Conservation (phyloP, 257 asterid genomes). For the Datura wrightii region DNA sequence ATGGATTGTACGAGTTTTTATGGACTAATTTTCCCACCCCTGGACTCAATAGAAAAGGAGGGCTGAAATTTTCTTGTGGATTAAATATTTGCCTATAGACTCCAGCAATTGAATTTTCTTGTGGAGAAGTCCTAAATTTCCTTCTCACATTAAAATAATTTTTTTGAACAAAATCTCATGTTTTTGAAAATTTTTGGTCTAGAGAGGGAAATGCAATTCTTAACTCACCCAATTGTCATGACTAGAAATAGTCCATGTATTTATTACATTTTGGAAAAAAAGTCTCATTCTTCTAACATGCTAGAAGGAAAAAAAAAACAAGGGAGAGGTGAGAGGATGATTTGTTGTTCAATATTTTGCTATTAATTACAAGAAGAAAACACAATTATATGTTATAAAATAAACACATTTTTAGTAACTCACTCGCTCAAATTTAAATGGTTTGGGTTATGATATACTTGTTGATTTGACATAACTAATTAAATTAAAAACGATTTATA, state of each 20-base stretch:
- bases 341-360: not conserved
- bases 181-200: too few species aligned
- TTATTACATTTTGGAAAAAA: too few species aligned
- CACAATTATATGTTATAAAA: too few species aligned
- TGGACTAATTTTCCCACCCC: too few species aligned
- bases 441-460: not conserved
- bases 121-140: constrained; percentile 6
- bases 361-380: too few species aligned
- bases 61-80: not conserved
- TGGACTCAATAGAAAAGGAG: too few species aligned
- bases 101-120: constrained; percentile 7
- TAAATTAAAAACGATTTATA: not conserved
- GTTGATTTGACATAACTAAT: not conserved
- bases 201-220: too few species aligned
- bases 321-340: not conserved
- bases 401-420: too few species aligned
- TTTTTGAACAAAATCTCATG: not conserved
- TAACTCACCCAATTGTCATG: too few species aligned
- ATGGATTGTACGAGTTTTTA: too few species aligned
- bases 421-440: not conserved
- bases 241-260: not conserved
- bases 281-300: not conserved
- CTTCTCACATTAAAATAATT: not conserved
- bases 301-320: not conserved
- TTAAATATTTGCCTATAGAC: not conserved